Base-by-base conservation (phyloP, 2,329 filamentous ascomycete genomes). In the Byssochlamys sp. region DNA sequence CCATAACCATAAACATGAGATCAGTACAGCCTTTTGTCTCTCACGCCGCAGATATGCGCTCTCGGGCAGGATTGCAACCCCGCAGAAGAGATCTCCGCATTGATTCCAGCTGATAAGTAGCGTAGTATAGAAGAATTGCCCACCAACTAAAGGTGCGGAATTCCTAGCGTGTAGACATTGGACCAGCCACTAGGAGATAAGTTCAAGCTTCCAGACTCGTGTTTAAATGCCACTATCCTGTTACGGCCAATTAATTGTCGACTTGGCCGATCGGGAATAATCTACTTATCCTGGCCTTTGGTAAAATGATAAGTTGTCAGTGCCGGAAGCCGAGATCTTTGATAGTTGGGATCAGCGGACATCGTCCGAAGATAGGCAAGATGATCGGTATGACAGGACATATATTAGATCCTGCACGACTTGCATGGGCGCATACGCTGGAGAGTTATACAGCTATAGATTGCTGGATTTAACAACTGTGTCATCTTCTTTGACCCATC, bases 121-220 rank as follows among this genome's bases (percentile, higher is more conserved):
- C n/a, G 35, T 45, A 19, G 29, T 45, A 45, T 45, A 45, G n/a
- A 45, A 45, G 11, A 7, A 45, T 45, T 19, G 39, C 39, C 49
- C 49, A 51, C 49, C 49, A 26, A 51, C 7, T 28, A 51, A 51
- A 51, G 3, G 24, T 26, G 25, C 65, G 61, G 61, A 59, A 57
- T 9, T n/a, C 39, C n/a, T 45, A 45, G 39, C 39, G 14, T 19
- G 14, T 14, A 14, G 35, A 19, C 35, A n/a, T 1, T 45, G n/a
- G 14, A 14, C n/a, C 14, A 2, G 4, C 35, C 35, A 45, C 35
- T 45, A 45, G 35, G 14, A n/a, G 14, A 19, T 45, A n/a, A 45
- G 35, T 6, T 45, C 14, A 39, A n/a, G 35, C 14, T 14, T 45
- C 35, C 7, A 24, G 39, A 19, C n/a, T 10, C 14, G n/a, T n/a